These are phyloP conservation scores for Diaporthe caulivora DNA, from an alignment of 2,329 filamentous ascomycete species.

Conservation along the genomic window DNA sequence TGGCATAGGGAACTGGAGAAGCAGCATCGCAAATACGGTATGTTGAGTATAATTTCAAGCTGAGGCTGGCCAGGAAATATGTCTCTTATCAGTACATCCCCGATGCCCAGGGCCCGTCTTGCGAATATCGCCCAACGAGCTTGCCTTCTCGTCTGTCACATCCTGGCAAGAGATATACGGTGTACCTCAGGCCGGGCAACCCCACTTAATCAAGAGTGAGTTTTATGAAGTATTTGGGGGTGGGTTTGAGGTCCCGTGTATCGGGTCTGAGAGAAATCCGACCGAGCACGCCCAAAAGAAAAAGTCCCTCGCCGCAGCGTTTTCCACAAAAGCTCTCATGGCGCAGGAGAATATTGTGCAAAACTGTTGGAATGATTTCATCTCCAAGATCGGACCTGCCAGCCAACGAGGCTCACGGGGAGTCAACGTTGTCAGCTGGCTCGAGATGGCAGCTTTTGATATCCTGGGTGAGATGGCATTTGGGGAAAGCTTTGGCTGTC, in stretches of 20 bases:
- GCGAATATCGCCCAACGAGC: slow-evolving; percentile 15
- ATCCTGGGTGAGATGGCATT: slow-evolving; percentile 57
- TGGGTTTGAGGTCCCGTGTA: slow-evolving; percentile 40
- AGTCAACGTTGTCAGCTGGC: slow-evolving; percentile 49
- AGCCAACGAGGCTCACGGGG: slow-evolving; percentile 37
- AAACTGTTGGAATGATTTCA: not conserved
- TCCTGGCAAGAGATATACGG: slow-evolving; percentile 39
- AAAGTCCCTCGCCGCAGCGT: slow-evolving; percentile 42
- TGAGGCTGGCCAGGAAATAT: no score
- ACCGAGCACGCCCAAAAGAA: slow-evolving; percentile 44
- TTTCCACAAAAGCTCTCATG: not conserved
- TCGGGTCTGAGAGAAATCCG: slow-evolving; percentile 45
- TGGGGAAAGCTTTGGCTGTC: slow-evolving; percentile 52
- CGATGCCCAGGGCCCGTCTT: not conserved
- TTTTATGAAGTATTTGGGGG: slow-evolving; percentile 45
- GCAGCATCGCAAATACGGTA: not conserved
- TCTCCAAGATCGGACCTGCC: slow-evolving; percentile 35
- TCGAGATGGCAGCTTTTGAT: slow-evolving; percentile 51
- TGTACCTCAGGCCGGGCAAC: slow-evolving; percentile 18
- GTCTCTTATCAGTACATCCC: not conserved
- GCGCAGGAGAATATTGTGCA: slow-evolving; percentile 11
- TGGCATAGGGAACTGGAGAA: not conserved
- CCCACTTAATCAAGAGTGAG: slow-evolving; percentile 41
- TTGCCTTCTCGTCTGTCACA: slow-evolving; percentile 11
- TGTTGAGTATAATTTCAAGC: not conserved